A percentile compares a stretch with the other conserved stretches of the same genome.
Conservation (phyloP, 306 rosid genomes). For the Cotoneaster glaucophyllus region DNA sequence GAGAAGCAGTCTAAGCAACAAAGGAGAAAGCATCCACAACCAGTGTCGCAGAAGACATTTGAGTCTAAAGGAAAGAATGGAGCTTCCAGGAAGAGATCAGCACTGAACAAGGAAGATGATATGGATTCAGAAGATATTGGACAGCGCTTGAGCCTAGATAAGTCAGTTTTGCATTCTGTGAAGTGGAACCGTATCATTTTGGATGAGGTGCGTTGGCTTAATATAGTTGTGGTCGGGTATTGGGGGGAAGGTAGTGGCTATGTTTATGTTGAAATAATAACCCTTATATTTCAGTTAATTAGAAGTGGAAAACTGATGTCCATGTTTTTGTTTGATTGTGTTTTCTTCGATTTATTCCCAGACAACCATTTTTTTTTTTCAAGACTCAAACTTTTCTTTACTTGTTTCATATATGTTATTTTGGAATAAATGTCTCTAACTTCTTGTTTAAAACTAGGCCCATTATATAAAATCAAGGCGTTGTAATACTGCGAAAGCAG, state of each 20-base stretch:
- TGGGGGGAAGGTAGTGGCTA: not conserved
- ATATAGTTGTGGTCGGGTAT: not conserved
- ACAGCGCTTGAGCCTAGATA: slow-evolving; percentile 7
- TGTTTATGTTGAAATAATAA: not conserved
- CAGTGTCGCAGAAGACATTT: slow-evolving; percentile 13
- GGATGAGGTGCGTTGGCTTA: slow-evolving; percentile 68
- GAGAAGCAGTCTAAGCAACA: slow-evolving; percentile 76
- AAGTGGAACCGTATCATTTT: slow-evolving; percentile 82
- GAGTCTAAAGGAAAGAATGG: slow-evolving; percentile 6
- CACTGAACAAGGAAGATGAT: slow-evolving; percentile 21
- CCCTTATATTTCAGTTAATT: not conserved
- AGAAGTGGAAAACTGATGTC: not conserved
- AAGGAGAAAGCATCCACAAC: slow-evolving; percentile 33
- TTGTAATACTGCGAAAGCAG: slow-evolving; percentile 75
- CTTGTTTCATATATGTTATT: not conserved
- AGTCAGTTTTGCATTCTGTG: slow-evolving; percentile 58
- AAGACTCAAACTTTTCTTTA: not conserved
- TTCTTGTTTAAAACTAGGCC: slow-evolving; percentile 38
- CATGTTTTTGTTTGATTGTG: not conserved
- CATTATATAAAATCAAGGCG: slow-evolving; percentile 67
- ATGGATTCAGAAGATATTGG: slow-evolving; percentile 6
- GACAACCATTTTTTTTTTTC: not conserved
- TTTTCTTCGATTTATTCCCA: not conserved
- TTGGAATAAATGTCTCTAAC: not conserved
- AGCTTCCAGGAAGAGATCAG: slow-evolving; percentile 3